These are phyloP conservation scores for Verticillium nubilum DNA, from an alignment of 2,329 filamentous ascomycete species.

Conservation along the genomic window DNA sequence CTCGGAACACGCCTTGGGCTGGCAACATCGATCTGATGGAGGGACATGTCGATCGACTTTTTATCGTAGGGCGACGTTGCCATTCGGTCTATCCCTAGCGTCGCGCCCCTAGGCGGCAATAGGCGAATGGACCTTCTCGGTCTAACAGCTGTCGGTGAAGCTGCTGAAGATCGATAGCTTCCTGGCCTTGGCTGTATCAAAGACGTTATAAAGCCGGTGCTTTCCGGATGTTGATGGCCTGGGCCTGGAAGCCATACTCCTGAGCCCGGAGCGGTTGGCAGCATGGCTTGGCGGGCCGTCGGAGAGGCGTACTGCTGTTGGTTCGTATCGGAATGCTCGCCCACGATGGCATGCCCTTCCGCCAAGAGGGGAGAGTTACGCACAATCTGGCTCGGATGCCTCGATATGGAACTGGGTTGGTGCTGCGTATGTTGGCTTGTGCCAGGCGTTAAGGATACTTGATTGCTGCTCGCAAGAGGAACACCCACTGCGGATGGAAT, in stretches of 20 bases:
- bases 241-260: not conserved
- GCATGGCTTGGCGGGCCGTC: not conserved
- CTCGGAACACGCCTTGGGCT: constrained; percentile 40
- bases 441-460: not conserved
- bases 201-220: not conserved
- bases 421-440: not conserved
- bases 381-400: not conserved
- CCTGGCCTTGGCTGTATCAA: not conserved
- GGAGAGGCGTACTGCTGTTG: not conserved
- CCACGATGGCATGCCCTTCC: not conserved
- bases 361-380: not conserved
- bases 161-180: not conserved
- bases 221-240: not conserved
- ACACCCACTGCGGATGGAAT: not conserved
- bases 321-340: not conserved
- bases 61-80: constrained; percentile 29
- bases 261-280: not conserved
- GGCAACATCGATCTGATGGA: constrained; percentile 41
- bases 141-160: not conserved
- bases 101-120: not conserved
- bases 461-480: not conserved
- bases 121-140: not conserved
- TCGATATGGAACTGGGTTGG: not conserved
- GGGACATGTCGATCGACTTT: constrained; percentile 32
- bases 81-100: not conserved